Percentiles rank a stretch among this genome's conserved stretches.
phyloP scores from a whole-genome alignment of 192 early-diverging fungal genomes.

The Lobosporangium transversale region DNA sequence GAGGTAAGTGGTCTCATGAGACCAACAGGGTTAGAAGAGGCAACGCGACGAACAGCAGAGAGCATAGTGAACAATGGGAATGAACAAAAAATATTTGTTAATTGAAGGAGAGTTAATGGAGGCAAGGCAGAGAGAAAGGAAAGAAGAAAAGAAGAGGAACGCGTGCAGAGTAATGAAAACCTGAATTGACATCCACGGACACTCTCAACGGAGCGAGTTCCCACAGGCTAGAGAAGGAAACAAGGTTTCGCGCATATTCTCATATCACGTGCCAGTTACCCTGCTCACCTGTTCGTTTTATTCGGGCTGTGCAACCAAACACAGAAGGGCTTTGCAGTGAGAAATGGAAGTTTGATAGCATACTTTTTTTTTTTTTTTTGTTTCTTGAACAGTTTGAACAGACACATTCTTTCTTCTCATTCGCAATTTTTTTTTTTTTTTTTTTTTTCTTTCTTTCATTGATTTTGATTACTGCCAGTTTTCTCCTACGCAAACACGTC shows the following conservation, averaged over 20 bases:
- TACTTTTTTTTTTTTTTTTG: background rate
- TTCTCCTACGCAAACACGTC: too few species aligned
- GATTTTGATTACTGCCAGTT: background rate
- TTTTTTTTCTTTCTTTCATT: background rate
- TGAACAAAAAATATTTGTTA: background rate
- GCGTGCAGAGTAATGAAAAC: background rate
- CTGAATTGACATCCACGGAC: background rate
- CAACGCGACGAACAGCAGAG: slow-evolving; percentile 50
- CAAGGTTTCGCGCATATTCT: too few species aligned
- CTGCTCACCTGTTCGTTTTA: too few species aligned
- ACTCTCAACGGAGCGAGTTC: slow-evolving; percentile 18
- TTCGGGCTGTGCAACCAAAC: too few species aligned
- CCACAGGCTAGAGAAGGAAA: background rate
- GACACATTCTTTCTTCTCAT: background rate
- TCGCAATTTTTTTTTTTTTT: background rate
- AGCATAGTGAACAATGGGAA: slow-evolving; percentile 33
- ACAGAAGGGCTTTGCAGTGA: too few species aligned
- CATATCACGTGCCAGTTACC: background rate
- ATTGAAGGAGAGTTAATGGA: background rate
- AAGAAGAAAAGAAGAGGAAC: slow-evolving; percentile 7
- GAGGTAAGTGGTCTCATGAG: slow-evolving; percentile 48
- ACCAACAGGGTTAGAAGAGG: slow-evolving; percentile 38
- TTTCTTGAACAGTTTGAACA: background rate
- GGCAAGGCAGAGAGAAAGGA: background rate
- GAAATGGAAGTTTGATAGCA: too few species aligned